A percentile compares a stretch with the other conserved stretches of the same genome.
Evolutionary conservation across 2,329 filamentous ascomycete species (phyloP).

Genomic region (Colletotrichum sp.): DNA sequence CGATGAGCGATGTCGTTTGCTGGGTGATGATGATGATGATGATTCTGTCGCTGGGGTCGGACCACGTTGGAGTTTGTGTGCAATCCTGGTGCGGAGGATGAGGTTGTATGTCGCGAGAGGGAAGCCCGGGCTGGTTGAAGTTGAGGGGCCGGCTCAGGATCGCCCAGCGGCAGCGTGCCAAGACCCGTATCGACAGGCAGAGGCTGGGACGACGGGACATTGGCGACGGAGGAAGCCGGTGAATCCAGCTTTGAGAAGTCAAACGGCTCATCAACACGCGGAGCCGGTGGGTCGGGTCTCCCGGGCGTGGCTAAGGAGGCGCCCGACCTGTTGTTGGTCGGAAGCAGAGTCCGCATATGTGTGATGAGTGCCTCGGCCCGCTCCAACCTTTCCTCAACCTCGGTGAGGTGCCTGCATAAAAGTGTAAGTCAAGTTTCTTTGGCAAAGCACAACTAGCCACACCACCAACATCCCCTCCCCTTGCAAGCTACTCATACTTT

Average conservation of each 20-base stretch:
- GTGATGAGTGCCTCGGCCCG: conserved; percentile 34
- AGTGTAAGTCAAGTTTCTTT: conserved; percentile 5
- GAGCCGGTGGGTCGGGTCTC: not conserved
- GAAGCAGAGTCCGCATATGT: conserved; percentile 33
- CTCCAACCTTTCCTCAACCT: conserved; percentile 47
- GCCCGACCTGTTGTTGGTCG: conserved; percentile 26
- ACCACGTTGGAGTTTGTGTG: not conserved
- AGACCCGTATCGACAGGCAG: not conserved
- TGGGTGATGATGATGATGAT: not conserved
- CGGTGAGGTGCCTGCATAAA: conserved; percentile 40
- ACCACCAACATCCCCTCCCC: not conserved
- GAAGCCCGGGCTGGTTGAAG: not conserved
- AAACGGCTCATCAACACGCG: not conserved
- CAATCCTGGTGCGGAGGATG: not conserved
- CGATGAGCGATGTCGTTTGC: not conserved
- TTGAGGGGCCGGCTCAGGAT: not conserved
- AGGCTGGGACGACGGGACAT: not conserved
- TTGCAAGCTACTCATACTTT: conserved; percentile 33
- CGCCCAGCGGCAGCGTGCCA: not conserved
- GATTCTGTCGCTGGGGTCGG: not conserved
- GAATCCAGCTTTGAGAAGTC: not conserved
- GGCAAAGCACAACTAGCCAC: not conserved
- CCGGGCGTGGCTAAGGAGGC: not conserved
- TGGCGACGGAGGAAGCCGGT: not conserved
- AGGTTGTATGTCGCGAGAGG: not conserved